Conservation (phyloP, 2,329 filamentous ascomycete species). For the Coniella vitis region DNA sequence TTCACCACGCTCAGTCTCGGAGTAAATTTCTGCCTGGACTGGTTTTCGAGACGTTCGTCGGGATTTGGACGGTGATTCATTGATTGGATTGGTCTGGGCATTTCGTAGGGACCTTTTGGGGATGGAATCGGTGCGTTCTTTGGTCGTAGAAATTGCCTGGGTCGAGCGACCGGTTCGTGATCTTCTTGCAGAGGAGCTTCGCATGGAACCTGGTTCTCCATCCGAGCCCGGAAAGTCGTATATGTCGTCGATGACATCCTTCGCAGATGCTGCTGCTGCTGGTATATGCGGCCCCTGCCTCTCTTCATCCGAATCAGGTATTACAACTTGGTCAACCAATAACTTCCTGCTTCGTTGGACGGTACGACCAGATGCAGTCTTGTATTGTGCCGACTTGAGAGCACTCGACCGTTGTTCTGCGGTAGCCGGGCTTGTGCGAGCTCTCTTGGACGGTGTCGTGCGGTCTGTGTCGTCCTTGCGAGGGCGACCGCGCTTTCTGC, state of each 20-base stretch:
- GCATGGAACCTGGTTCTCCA: conserved; percentile 9
- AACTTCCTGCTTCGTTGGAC: not conserved
- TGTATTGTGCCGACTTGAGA: conserved; percentile 16
- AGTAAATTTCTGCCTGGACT: not conserved
- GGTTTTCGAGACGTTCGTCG: not conserved
- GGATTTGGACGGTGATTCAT: not conserved
- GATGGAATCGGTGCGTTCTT: no score
- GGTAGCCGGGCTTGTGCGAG: conserved; percentile 10
- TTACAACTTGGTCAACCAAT: not conserved
- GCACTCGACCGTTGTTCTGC: conserved; percentile 19
- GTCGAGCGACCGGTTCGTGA: not conserved
- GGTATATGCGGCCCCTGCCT: not conserved
- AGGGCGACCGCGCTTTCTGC: conserved; percentile 14
- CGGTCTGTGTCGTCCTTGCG: conserved; percentile 9
- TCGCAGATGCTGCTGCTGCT: not conserved
- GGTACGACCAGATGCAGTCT: conserved; percentile 11
- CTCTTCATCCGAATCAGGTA: conserved; percentile 22
- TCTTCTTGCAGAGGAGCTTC: not conserved
- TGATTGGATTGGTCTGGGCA: not conserved
- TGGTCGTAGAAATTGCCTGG: not conserved
- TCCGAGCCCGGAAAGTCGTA: conserved; percentile 19
- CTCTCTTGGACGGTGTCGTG: conserved; percentile 15
- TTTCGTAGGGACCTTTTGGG: no score
- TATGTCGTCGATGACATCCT: conserved; percentile 4
- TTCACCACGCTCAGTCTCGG: not conserved